Conservation (phyloP, 495 filamentous ascomycete species). For the Xylaria palmicola region DNA sequence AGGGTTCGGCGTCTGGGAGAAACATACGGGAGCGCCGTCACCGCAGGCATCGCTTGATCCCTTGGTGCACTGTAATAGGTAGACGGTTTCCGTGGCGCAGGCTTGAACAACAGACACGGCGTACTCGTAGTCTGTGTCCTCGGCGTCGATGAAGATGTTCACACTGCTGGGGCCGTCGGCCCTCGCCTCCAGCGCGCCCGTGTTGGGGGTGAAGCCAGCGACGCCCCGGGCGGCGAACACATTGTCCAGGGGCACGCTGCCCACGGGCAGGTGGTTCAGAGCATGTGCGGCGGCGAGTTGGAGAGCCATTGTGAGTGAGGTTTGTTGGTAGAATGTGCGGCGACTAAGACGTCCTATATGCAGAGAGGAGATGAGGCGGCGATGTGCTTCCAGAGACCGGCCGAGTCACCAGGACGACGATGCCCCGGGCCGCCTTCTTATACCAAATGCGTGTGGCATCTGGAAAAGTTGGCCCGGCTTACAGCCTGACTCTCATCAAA, state of each 20-base stretch:
- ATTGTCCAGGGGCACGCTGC: neutral
- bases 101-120: neutral
- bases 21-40: neutral
- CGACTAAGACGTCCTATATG: neutral
- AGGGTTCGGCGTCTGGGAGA: neutral
- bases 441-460: too few relatives aligned
- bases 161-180: neutral
- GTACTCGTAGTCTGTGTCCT: neutral
- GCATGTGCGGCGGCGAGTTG: slow-evolving; percentile 2
- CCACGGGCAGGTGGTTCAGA: neutral
- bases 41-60: neutral
- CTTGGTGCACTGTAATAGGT: neutral
- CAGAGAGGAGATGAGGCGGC: neutral
- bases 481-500: too few relatives aligned
- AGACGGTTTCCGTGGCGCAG: neutral
- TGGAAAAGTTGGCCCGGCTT: too few relatives aligned
- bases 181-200: neutral
- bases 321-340: neutral
- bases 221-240: neutral
- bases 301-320: slow-evolving; percentile 1
- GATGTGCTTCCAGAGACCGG: neutral
- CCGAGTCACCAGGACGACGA: too few relatives aligned
- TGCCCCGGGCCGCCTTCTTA: too few relatives aligned
- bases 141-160: slow-evolving; percentile 4
- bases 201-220: neutral